Evolutionary conservation across 2,329 filamentous ascomycete species (phyloP).

Genomic region (Ceratocystis diversiconidia): DNA sequence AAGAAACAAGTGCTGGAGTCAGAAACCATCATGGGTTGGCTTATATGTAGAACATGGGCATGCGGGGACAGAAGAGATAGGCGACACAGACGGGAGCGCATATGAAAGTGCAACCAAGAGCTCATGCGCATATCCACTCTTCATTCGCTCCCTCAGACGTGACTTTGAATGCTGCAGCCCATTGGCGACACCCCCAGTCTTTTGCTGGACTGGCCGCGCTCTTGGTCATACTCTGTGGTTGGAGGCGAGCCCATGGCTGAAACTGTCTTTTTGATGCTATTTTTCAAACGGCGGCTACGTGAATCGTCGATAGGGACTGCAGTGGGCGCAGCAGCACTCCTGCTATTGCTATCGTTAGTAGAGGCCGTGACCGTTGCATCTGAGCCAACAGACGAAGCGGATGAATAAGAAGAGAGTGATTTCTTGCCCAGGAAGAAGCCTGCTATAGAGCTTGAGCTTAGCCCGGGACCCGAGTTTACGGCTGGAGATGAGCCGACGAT

Average conservation of each 20-base stretch:
- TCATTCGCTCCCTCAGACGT: constrained; percentile 10
- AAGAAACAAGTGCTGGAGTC: not conserved
- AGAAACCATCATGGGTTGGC: not conserved
- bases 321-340: not conserved
- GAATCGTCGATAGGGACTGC: constrained; percentile 4
- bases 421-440: constrained; percentile 2
- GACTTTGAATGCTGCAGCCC: constrained; percentile 14
- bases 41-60: not conserved
- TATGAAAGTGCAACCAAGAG: too few relatives aligned
- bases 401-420: not conserved
- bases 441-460: not conserved
- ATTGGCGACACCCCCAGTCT: constrained; percentile 18
- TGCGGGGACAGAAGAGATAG: not conserved
- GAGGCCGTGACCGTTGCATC: not conserved
- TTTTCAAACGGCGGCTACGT: constrained; percentile 15
- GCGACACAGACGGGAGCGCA: not conserved
- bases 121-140: not conserved
- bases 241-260: constrained; percentile 19
- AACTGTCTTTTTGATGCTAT: constrained; percentile 18
- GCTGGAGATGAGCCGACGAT: constrained; percentile 4
- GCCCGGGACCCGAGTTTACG: not conserved
- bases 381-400: not conserved
- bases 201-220: constrained; percentile 17
- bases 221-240: constrained; percentile 17
- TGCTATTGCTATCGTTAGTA: too few relatives aligned